A percentile compares a stretch with the other conserved stretches of the same genome.
Evolutionary conservation across 129 eudicot species (phyloP).

Genomic region (Escallonia rubra): DNA sequence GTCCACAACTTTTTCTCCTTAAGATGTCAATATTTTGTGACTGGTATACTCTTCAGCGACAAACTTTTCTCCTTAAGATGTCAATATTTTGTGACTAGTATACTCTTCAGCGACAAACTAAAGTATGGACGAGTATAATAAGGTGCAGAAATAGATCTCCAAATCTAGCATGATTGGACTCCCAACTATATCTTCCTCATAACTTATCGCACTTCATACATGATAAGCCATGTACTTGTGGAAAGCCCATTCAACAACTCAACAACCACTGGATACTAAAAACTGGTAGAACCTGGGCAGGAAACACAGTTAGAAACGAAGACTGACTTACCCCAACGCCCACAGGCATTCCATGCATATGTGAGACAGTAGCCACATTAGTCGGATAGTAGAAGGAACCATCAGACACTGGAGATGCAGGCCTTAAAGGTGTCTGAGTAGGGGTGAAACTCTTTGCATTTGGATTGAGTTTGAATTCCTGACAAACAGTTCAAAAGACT

Average conservation of each 20-base stretch:
- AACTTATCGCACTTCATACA: background rate
- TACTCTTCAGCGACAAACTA: no score
- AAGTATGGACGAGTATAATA: no score
- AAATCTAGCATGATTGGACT: no score
- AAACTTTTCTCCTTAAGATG: no score
- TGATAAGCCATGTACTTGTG: background rate
- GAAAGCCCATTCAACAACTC: background rate
- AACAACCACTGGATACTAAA: background rate
- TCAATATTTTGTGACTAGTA: no score
- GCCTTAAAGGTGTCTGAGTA: conserved; percentile 57
- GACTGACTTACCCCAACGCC: conserved; percentile 73
- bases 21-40: no score
- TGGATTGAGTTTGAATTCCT: conserved; percentile 93
- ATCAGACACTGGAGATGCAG: conserved; percentile 89
- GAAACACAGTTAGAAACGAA: conserved; percentile 1
- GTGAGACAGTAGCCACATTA: conserved; percentile 48
- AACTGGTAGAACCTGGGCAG: background rate
- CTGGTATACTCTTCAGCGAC: no score
- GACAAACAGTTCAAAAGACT: conserved; percentile 8
- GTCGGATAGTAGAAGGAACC: conserved; percentile 75
- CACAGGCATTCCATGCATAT: conserved; percentile 85
- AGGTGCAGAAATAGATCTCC: no score
- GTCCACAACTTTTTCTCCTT: no score
- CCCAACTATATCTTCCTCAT: no score
- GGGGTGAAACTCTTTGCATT: conserved; percentile 91